A percentile compares a stretch with the other conserved stretches of the same genome.
phyloP scores from a whole-genome alignment of 2,329 filamentous ascomycete species.

The Pyrenochaeta sp. region DNA sequence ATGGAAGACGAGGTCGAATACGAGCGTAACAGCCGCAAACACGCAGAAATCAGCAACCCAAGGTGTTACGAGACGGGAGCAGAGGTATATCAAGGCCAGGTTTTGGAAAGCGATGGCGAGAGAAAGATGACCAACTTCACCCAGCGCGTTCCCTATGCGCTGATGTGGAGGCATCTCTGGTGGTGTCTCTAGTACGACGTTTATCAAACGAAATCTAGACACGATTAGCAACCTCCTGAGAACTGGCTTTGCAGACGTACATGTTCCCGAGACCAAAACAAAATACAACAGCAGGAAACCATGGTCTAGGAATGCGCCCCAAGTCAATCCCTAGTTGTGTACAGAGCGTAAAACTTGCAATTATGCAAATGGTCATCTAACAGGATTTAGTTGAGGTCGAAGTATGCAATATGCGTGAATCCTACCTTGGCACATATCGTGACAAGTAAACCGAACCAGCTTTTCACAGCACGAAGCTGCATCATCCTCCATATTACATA shows the following conservation, averaged over 20 bases:
- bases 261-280: slow-evolving; percentile 81
- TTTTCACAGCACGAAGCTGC: slow-evolving; percentile 77
- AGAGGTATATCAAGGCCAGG: slow-evolving; percentile 67
- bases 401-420: neutral
- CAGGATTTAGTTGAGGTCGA: slow-evolving; percentile 16
- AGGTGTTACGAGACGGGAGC: slow-evolving; percentile 72
- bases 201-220: slow-evolving; percentile 73
- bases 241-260: slow-evolving; percentile 28
- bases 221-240: slow-evolving; percentile 14
- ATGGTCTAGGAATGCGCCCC: slow-evolving; percentile 74
- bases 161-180: slow-evolving; percentile 71
- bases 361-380: slow-evolving; percentile 71
- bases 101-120: slow-evolving; percentile 74
- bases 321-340: slow-evolving; percentile 78
- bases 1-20: slow-evolving; percentile 80
- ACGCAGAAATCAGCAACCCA: slow-evolving; percentile 78
- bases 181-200: slow-evolving; percentile 76
- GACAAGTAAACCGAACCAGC: slow-evolving; percentile 73
- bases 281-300: slow-evolving; percentile 79
- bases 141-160: slow-evolving; percentile 76
- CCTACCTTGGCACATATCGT: slow-evolving; percentile 71
- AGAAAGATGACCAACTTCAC: slow-evolving; percentile 74
- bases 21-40: slow-evolving; percentile 76
- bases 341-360: slow-evolving; percentile 82
- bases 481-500: slow-evolving; percentile 74